Evolutionary conservation across 192 early-diverging fungal species (phyloP).

Genomic region (Powellomyces hirtus): DNA sequence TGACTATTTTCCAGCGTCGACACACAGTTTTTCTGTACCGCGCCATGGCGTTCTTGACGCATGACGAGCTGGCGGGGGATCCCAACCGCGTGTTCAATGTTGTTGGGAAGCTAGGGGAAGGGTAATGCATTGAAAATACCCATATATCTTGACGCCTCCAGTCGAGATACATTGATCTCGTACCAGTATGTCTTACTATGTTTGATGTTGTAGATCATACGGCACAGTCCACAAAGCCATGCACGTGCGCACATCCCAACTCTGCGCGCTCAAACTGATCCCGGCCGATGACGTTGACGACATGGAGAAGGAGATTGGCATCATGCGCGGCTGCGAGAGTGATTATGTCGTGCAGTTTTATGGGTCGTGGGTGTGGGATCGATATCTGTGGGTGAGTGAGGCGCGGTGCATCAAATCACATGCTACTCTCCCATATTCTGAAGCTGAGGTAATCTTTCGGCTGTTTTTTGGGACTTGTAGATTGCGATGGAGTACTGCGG

Average conservation of each 20-base stretch:
- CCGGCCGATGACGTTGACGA: conserved; percentile 50
- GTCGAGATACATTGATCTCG: too few species aligned
- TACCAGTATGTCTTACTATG: too few species aligned
- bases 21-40: too few species aligned
- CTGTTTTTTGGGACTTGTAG: conserved; percentile 21
- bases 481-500: conserved; percentile 67
- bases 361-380: conserved; percentile 48
- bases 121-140: too few species aligned
- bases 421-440: too few species aligned
- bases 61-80: conserved; percentile 28
- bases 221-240: conserved; percentile 58
- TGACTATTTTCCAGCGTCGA: too few species aligned
- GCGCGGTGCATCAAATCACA: too few species aligned
- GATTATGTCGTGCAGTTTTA: conserved; percentile 50
- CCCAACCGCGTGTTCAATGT: conserved; percentile 29
- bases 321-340: conserved; percentile 50
- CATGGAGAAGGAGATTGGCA: conserved; percentile 53
- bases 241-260: conserved; percentile 39
- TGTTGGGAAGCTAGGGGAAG: conserved; percentile 40
- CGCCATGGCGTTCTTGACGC: conserved; percentile 22
- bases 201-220: conserved; percentile 45
- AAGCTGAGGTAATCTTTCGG: too few species aligned
- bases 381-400: conserved; percentile 48
- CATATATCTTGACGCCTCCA: too few species aligned
- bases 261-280: conserved; percentile 53